Conservation (phyloP, 2,329 filamentous ascomycete genomes). For the Calcarisporium arbuscula region DNA sequence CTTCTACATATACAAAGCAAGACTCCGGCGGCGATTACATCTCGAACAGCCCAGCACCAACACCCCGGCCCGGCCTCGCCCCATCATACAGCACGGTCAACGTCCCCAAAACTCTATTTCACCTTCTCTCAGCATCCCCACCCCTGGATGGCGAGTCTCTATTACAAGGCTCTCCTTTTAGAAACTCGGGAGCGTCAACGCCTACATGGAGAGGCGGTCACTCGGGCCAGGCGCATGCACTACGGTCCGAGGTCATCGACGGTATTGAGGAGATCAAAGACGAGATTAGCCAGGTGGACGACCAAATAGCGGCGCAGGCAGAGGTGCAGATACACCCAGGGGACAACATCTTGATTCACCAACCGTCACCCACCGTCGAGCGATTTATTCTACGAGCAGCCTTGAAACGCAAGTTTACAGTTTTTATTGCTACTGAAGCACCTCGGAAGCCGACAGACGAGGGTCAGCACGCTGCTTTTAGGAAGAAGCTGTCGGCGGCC, state of each 20-base stretch:
- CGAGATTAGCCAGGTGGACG: conserved; percentile 86
- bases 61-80: conserved; percentile 52
- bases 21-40: conserved; percentile 24
- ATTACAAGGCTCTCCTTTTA: conserved; percentile 38
- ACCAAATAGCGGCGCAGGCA: conserved; percentile 83
- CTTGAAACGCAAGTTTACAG: conserved; percentile 83
- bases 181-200: conserved; percentile 44
- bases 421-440: conserved; percentile 70
- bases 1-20: conserved; percentile 27
- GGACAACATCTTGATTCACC: conserved; percentile 86
- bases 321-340: conserved; percentile 90
- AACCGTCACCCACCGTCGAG: conserved; percentile 79
- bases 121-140: conserved; percentile 69
- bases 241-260: conserved; percentile 86
- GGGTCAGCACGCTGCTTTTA: conserved; percentile 49
- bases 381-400: conserved; percentile 85
- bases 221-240: conserved; percentile 52
- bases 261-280: conserved; percentile 95
- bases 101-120: conserved; percentile 75
- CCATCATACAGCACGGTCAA: conserved; percentile 59
- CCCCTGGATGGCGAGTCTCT: conserved; percentile 33
- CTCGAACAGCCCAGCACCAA: conserved; percentile 19
- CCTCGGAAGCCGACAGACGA: conserved; percentile 30
- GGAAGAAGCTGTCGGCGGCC: conserved; percentile 69
- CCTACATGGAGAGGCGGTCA: conserved; percentile 31